Evolutionary conservation across 2,329 filamentous ascomycete genomes (phyloP).

Genomic region (Parasarocladium wereldwijsianum): DNA sequence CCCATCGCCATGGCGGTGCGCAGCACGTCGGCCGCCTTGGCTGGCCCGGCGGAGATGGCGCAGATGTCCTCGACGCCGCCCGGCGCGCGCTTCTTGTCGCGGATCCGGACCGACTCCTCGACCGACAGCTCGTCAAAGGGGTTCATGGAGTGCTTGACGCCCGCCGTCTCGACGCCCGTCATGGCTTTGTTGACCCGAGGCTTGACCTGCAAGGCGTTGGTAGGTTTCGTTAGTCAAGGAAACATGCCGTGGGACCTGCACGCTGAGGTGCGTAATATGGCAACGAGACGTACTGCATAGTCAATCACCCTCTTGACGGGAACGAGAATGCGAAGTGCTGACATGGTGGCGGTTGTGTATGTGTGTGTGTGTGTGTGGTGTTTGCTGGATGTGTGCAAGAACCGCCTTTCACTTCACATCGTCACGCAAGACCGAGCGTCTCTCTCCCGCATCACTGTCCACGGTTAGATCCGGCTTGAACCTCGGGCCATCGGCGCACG

Average conservation of each 20-base stretch:
- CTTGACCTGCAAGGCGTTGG: slow-evolving; percentile 45
- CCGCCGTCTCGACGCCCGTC: slow-evolving; percentile 81
- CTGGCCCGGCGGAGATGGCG: slow-evolving; percentile 72
- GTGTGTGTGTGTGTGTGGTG: slow-evolving; percentile 3
- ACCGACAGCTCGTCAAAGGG: slow-evolving; percentile 97
- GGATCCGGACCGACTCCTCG: slow-evolving; percentile 89
- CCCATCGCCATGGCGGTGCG: slow-evolving; percentile 99
- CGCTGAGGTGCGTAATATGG: not conserved
- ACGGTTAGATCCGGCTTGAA: slow-evolving; percentile 30
- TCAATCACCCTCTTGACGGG: slow-evolving; percentile 77
- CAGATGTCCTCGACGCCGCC: slow-evolving; percentile 81
- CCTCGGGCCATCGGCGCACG: slow-evolving; percentile 23
- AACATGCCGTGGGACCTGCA: not conserved
- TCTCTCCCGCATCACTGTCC: too few species aligned
- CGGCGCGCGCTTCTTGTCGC: slow-evolving; percentile 64
- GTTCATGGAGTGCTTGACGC: slow-evolving; percentile 97
- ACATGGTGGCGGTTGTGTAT: slow-evolving; percentile 26
- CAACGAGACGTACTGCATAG: slow-evolving; percentile 49
- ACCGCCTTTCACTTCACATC: not conserved
- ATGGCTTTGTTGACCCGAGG: slow-evolving; percentile 55
- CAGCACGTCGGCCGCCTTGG: slow-evolving; percentile 77
- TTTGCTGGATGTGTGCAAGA: not conserved
- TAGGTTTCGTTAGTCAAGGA: slow-evolving; percentile 6
- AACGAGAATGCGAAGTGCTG: slow-evolving; percentile 59
- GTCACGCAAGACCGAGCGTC: slow-evolving; percentile 13